Base-by-base conservation (phyloP, 2,329 filamentous ascomycete genomes). In the Tricladium varicosporioides region DNA sequence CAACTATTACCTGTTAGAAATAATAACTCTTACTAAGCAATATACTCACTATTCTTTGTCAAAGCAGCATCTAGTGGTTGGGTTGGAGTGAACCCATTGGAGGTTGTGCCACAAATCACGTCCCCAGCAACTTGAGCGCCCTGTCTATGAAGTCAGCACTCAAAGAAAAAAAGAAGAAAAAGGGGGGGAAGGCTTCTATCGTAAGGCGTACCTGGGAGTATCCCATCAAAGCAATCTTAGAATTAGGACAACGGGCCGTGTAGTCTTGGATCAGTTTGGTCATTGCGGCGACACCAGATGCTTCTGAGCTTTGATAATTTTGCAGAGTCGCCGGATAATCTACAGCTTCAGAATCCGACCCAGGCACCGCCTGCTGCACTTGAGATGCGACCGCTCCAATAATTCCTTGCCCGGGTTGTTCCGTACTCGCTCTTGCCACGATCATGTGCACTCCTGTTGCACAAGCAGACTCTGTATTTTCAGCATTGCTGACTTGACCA, bases 141-240 rank as follows among this genome's bases (percentile, higher is more conserved):
- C 65, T 65, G 66, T 27, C 22, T 27, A 3, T 27, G 22, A 27
- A 27, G 22, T 27, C 22, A 27, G 22, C 7, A 27, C 22, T 3
- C 22, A 27, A 27, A 61, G 59, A 32, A n/a, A 36, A 2, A 11
- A 4, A 53, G 57, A 48, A 55, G n/a, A 13, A 1, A 58, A 48
- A 7, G 1, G 54, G 50, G 22, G 60, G 47, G 0, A 46, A 42
- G 50, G 51, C 50, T 11, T 53, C 58, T 54, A 59, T 51, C 2
- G 61, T 60, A 13, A 59, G 51, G 5, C 58, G 60, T 48, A 67
- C 69, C 56, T 72, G 70, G 4, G 65, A 69, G 60, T 73, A 73
- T 2, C 72, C 72, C 54, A 73, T 58, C 16, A 74, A 58, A n/a
- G 70, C 72, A 49, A 74, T 70, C 58, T 69, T 67, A 2, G 59